These are phyloP conservation scores for Metarhizium rileyi DNA, from an alignment of 2,329 filamentous ascomycete genomes.

Conservation along the genomic window DNA sequence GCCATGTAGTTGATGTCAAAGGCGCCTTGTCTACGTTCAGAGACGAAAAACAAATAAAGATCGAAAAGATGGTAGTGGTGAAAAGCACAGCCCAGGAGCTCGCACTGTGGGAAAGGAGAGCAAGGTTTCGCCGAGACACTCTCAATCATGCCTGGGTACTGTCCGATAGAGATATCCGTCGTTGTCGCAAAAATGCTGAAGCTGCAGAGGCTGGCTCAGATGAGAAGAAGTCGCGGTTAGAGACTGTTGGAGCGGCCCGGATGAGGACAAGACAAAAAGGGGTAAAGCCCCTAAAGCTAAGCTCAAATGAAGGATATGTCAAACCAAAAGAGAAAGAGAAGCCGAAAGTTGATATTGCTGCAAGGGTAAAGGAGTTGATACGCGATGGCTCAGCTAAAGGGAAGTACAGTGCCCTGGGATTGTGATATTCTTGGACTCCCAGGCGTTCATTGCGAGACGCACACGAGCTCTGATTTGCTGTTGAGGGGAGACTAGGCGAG, in stretches of 20 bases:
- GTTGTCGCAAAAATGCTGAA: conserved; percentile 38
- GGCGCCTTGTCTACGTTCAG: conserved; percentile 40
- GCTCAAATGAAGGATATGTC: conserved; percentile 3
- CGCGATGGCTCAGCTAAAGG: conserved; percentile 18
- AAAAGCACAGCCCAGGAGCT: conserved; percentile 47
- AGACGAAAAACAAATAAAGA: conserved; percentile 39
- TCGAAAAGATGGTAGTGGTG: conserved; percentile 39
- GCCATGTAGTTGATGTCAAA: conserved; percentile 47
- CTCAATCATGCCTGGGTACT: conserved; percentile 47
- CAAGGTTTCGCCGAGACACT: conserved; percentile 38
- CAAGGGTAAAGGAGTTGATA: conserved; percentile 18
- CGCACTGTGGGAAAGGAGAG: conserved; percentile 46
- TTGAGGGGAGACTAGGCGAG: no score
- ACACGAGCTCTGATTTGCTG: neutral
- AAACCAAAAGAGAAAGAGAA: neutral
- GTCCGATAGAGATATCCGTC: conserved; percentile 35
- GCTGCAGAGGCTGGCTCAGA: conserved; percentile 18
- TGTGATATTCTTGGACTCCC: conserved; percentile 14
- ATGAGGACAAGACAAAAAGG: neutral
- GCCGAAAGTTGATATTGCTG: conserved; percentile 1
- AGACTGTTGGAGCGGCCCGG: conserved; percentile 8
- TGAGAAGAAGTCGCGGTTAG: conserved; percentile 16
- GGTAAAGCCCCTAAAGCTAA: neutral
- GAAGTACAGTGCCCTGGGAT: conserved; percentile 24
- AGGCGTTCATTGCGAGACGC: neutral